Conservation (phyloP, 108 stramenopile species). For the Schizochytrium sp. region DNA sequence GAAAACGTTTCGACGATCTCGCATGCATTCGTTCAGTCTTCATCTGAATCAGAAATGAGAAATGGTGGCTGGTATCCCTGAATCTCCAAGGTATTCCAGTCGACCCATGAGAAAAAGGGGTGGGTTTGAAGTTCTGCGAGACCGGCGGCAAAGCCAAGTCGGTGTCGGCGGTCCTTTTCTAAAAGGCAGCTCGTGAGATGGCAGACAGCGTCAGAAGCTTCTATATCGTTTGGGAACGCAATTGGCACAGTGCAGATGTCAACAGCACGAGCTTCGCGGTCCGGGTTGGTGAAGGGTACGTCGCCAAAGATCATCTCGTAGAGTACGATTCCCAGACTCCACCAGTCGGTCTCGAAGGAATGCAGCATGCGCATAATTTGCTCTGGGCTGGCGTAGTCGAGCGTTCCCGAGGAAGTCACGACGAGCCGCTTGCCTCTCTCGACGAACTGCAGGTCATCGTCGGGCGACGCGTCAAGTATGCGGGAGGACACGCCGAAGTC, state of each 20-base stretch:
- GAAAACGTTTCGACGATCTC: no score
- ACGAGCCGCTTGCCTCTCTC: neutral
- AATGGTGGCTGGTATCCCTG: slow-evolving; percentile 78
- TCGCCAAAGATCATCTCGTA: slow-evolving; percentile 91
- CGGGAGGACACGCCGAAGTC: slow-evolving; percentile 38
- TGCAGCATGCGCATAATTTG: slow-evolving; percentile 84
- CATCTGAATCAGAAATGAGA: no score
- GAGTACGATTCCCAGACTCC: slow-evolving; percentile 78
- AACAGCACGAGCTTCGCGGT: neutral
- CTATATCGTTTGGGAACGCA: neutral
- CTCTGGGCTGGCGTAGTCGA: slow-evolving; percentile 63
- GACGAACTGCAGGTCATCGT: neutral
- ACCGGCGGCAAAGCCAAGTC: slow-evolving; percentile 64
- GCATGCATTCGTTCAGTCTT: no score
- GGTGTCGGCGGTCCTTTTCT: slow-evolving; percentile 70
- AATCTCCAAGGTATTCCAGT: slow-evolving; percentile 70
- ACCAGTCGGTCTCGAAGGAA: slow-evolving; percentile 89
- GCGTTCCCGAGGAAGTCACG: slow-evolving; percentile 46
- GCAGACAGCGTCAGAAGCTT: slow-evolving; percentile 31
- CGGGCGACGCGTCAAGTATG: neutral
- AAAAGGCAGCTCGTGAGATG: slow-evolving; percentile 39
- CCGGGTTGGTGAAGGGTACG: neutral
- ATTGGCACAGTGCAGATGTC: neutral
- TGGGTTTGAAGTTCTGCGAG: slow-evolving; percentile 76
- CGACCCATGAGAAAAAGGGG: slow-evolving; percentile 70